phyloP scores from a whole-genome alignment of 805 yeast species.

The Hanseniaspora pseudoguilliermondii region DNA sequence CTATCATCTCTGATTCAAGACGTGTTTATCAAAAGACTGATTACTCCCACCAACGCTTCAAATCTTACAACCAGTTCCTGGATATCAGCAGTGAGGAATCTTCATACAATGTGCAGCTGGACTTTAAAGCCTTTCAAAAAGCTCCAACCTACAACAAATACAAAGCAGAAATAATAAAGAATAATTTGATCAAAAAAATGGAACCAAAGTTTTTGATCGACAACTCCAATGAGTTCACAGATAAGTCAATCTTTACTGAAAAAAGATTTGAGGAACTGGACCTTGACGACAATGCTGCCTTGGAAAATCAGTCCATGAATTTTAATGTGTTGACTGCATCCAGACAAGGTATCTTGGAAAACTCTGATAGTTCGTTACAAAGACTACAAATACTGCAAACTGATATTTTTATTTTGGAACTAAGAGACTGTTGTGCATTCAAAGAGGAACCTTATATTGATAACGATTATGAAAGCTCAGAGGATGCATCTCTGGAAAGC shows the following conservation, averaged over 20 bases:
- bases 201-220: not conserved
- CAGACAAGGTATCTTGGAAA: slow-evolving; percentile 18
- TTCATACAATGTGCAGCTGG: not conserved
- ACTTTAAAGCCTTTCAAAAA: not conserved
- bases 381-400: slow-evolving; percentile 22
- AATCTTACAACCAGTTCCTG: not conserved
- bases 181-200: not conserved
- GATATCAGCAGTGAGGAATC: not conserved
- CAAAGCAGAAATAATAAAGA: not conserved
- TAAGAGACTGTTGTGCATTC: slow-evolving; percentile 5
- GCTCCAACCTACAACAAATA: not conserved
- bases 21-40: not conserved
- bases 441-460: not conserved
- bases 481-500: not conserved
- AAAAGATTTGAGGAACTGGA: not conserved
- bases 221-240: not conserved
- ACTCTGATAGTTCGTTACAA: slow-evolving; percentile 16
- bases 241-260: not conserved
- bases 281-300: not conserved
- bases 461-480: not conserved
- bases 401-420: slow-evolving; percentile 21
- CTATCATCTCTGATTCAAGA: not conserved
- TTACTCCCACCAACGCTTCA: not conserved
- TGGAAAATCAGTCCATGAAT: slow-evolving; percentile 13
- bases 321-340: slow-evolving; percentile 21